phyloP scores from a whole-genome alignment of 768 basidiomycete species.

The Lactarius trivialis region DNA sequence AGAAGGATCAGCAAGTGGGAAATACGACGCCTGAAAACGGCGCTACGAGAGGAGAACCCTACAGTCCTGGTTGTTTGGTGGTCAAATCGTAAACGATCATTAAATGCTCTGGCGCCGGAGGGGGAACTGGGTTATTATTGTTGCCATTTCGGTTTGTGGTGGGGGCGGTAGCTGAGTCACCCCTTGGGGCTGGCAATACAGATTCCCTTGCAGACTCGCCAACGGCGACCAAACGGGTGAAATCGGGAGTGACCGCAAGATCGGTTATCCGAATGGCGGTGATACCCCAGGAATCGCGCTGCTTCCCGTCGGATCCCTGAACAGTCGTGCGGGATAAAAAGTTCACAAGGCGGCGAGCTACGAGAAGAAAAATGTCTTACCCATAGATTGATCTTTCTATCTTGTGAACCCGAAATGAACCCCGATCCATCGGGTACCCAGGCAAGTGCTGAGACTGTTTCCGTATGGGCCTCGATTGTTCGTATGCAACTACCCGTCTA shows the following conservation, averaged over 20 bases:
- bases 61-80: slow-evolving; percentile 65
- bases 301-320: slow-evolving; percentile 70
- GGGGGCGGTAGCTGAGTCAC: slow-evolving; percentile 24
- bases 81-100: slow-evolving; percentile 73
- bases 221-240: slow-evolving; percentile 75
- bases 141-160: slow-evolving; percentile 26
- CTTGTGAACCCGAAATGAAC: slow-evolving; percentile 85
- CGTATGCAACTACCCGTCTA: slow-evolving; percentile 72
- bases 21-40: slow-evolving; percentile 13
- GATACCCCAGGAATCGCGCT: slow-evolving; percentile 60
- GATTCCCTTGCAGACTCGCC: slow-evolving; percentile 49
- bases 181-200: slow-evolving; percentile 10
- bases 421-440: slow-evolving; percentile 88
- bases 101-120: slow-evolving; percentile 44
- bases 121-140: slow-evolving; percentile 24
- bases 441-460: slow-evolving; percentile 77
- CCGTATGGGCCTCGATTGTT: slow-evolving; percentile 62
- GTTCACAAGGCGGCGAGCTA: slow-evolving; percentile 14
- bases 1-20: slow-evolving; percentile 19
- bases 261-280: slow-evolving; percentile 79
- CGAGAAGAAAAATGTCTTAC: slow-evolving; percentile 37
- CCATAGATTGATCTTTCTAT: slow-evolving; percentile 79
- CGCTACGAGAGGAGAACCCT: slow-evolving; percentile 29
- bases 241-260: slow-evolving; percentile 82
- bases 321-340: slow-evolving; percentile 11